phyloP scores from a whole-genome alignment of 208 protist species.

The Crithidia thermophila region DNA sequence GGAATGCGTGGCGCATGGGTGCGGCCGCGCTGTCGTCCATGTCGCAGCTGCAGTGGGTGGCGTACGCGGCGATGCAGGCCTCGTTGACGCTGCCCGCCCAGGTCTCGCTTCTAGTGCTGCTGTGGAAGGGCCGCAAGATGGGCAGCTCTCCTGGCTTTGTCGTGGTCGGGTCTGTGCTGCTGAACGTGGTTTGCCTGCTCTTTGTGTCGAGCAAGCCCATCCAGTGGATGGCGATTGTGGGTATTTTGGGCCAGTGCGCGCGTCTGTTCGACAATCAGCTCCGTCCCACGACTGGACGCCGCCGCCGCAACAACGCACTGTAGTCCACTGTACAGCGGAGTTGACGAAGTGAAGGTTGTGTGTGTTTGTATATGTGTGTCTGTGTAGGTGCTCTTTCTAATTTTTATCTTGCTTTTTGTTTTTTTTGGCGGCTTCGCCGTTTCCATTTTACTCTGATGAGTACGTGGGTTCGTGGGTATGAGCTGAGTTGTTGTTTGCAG shows the following conservation, averaged over 20 bases:
- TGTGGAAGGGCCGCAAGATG: conserved; percentile 38
- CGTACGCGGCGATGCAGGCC: conserved; percentile 13
- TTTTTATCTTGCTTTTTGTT: not conserved
- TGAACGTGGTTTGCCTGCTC: conserved; percentile 50
- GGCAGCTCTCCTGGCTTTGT: conserved; percentile 41
- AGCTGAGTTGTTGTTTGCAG: too few relatives aligned
- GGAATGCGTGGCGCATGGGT: conserved; percentile 41
- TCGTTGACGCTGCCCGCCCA: conserved; percentile 25
- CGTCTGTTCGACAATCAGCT: conserved; percentile 50
- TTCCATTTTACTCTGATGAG: too few relatives aligned
- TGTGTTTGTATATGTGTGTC: not conserved
- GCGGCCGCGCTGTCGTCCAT: conserved; percentile 8
- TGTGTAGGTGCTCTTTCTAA: not conserved
- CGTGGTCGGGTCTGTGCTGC: conserved; percentile 42
- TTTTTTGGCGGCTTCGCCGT: too few relatives aligned
- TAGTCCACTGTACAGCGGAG: too few relatives aligned
- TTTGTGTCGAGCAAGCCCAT: conserved; percentile 51
- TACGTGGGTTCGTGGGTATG: too few relatives aligned
- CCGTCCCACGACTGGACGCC: conserved; percentile 23
- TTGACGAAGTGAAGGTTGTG: not conserved
- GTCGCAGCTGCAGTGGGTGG: conserved; percentile 17
- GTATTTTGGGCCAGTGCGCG: conserved; percentile 51
- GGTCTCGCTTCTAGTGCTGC: conserved; percentile 19
- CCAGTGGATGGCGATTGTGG: conserved; percentile 75
- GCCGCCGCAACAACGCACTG: conserved; percentile 1